Evolutionary conservation across 148 eudicot genomes (phyloP), one percentile per base, ranked within the genome.

Genomic region (Limonium bicolor): DNA sequence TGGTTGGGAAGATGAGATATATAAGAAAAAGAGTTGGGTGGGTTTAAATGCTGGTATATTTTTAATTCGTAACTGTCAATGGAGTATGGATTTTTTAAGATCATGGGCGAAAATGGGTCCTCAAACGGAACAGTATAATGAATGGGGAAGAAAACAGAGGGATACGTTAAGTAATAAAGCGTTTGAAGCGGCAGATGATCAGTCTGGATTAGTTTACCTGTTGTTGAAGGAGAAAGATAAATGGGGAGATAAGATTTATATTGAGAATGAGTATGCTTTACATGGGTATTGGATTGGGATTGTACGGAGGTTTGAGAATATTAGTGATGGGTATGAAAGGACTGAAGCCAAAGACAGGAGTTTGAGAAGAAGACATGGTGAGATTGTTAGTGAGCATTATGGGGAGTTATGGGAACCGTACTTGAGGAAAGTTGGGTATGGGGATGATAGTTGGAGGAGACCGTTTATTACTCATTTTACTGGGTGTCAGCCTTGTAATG

Each of bases 31-130:
- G 22, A 25, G 53, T n/a, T 72, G 95, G 95, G 67, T 80, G 22
- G 81, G 77, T 0, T 36, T 84, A 22, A 80, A 80, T 32, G 72
- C 95, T 0, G 95, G 90, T 11, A 72, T 70, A 27, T 84, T 84
- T 33, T 54, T 84, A 18, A 30, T 79, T 1, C 26, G 88, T 36
- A 84, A 84, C 32, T 76, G 77, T 24, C 95, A 84, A 18, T 84
- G 95, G 95, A 61, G 82, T 0, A 45, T 84, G 54, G 82, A 84
- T 43, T 67, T 84, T 55, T 59, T 84, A 0, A 75, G 80, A 2
- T 59, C 50, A 4, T 84, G 95, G 95, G 95, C 86, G 0, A 70
- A 72, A 6, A 84, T 84, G 95, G 95, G 94, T 4, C 95, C 86
- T 0, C 71, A 71, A 37, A 80, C 85, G 7, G 54, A 62, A 2